Evolutionary conservation across 345 rosid species (phyloP), one percentile per base, ranked within the genome.

Genomic region (Trapa bicornis): DNA sequence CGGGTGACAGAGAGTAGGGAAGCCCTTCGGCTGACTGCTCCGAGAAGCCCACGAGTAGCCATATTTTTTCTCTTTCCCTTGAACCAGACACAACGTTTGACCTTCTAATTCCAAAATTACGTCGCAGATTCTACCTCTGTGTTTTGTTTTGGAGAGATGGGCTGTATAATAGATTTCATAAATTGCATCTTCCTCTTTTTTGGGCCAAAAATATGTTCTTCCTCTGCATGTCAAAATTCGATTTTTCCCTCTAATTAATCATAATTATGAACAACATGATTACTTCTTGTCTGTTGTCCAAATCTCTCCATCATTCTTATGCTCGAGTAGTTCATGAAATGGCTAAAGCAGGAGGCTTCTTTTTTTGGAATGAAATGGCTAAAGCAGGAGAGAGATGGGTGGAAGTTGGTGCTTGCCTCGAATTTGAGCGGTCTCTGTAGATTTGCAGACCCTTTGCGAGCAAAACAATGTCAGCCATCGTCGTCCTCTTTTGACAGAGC

Each of bases 11-110:
- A 65, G 39, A 54, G 15, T 14, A 5, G 64, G 14, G 36, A 53
- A n/a, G 64, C n/a, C 56, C 62, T 43, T 35, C 33, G 64, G 12
- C 63, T 37, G 52, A 65, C 16, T 36, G 73, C 68, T 70, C 68
- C 62, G 64, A 70, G 61, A 37, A 54, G 22, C 33, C 17, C 63
- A 6, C 48, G 54, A 36, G 64, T 39, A 35, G 73, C 68, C 73
- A 70, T 70, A 3, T 22, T 0, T 16, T 11, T 16, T 53, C 14
- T 33, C 33, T 33, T 7, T 37, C 37, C 2, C 6, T 10, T 33
- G 62, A 32, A 32, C 32, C 62, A 57, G 56, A 4, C 22, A 50
- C 22, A 2, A 2, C 47, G 67, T 11, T 70, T 48, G 61, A 2
- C 57, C 36, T 29, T 58, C 38, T 58, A 1, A 9, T 11, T 33